Evolutionary conservation across 345 rosid genomes (phyloP), one percentile per base, ranked within the genome.

Genomic region (Pugionium cornutum): DNA sequence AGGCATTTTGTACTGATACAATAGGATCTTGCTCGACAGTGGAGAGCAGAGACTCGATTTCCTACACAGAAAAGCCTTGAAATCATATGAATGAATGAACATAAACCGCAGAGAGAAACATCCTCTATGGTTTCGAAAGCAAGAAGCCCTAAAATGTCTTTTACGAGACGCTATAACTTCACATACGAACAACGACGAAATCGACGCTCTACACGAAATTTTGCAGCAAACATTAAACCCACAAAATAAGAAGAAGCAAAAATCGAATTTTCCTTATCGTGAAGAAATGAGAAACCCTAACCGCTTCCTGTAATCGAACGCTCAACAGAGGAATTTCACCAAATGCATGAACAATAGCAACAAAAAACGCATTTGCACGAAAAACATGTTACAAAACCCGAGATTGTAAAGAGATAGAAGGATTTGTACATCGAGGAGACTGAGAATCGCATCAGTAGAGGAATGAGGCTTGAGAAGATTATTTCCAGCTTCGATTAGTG

Each of bases 11-110:
- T 68, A 84, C 77, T 4, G 85, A 50, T 25, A 5, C 34, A 51
- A 73, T 51, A 39, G 64, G 89, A 36, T 82, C 85, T 83, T 89
- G 98, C 74, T 83, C 96, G 50, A 86, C 82, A 34, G 61, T 59
- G n/a, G 77, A 27, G 28, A 89, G 86, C 76, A 83, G 70, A 46
- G 53, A 46, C 75, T 84, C 98, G 46, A 83, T 64, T 66, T 72
- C 75, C 98, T 91, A 70, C 35, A 40, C 43, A 43, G 41, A 51
- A 10, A 66, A 34, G 40, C 42, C 7, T 33, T 36, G 1, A 73
- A 44, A 50, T 72, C 60, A 59, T 35, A 52, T 28, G 48, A 44
- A 2, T 28, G 48, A 44, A 2, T 35, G 18, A 50, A 58, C 35
- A 64, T 28, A 70, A 54, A 36, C 4, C 6, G 5, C 59, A 57